These are phyloP conservation scores for Talaromyces proteolyticus DNA, from an alignment of 495 filamentous ascomycete genomes.

Conservation along the genomic window DNA sequence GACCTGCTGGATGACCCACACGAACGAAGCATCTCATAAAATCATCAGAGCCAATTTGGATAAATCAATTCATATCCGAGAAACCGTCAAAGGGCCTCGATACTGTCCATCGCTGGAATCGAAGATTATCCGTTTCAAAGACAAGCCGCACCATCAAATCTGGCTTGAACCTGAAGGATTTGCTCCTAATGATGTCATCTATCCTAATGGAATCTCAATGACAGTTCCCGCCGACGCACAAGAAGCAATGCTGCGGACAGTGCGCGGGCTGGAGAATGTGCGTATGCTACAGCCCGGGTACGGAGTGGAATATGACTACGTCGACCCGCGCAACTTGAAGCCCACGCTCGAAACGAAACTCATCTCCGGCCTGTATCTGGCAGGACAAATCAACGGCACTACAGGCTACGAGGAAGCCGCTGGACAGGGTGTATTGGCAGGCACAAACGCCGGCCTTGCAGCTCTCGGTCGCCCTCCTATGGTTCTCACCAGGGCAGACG, in stretches of 20 bases:
- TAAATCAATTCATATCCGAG: constrained; percentile 91
- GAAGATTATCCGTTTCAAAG: constrained; percentile 82
- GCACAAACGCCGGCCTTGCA: constrained; percentile 84
- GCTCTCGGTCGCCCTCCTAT: constrained; percentile 59
- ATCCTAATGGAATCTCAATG: constrained; percentile 97
- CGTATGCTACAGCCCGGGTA: constrained; percentile 95
- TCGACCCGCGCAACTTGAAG: constrained; percentile 83
- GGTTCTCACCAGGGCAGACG: constrained; percentile 73
- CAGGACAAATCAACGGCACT: constrained; percentile 97
- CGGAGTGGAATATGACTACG: constrained; percentile 98
- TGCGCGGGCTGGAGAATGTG: constrained; percentile 81
- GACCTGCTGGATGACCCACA: constrained; percentile 75
- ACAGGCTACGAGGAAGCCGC: constrained; percentile 98
- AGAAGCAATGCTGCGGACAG: constrained; percentile 73
- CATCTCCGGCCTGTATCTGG: constrained; percentile 84
- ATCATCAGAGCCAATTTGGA: constrained; percentile 81
- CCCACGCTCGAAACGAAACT: constrained; percentile 90
- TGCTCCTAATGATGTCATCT: constrained; percentile 76
- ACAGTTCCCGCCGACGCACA: constrained; percentile 86
- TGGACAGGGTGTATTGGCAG: constrained; percentile 87
- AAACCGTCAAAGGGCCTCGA: constrained; percentile 87
- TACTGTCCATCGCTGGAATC: constrained; percentile 96
- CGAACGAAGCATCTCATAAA: constrained; percentile 76
- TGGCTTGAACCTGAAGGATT: constrained; percentile 98
- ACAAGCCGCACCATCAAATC: constrained; percentile 75